Conservation (phyloP, 2,329 filamentous ascomycete genomes). For the Diaporthe citriasiana region DNA sequence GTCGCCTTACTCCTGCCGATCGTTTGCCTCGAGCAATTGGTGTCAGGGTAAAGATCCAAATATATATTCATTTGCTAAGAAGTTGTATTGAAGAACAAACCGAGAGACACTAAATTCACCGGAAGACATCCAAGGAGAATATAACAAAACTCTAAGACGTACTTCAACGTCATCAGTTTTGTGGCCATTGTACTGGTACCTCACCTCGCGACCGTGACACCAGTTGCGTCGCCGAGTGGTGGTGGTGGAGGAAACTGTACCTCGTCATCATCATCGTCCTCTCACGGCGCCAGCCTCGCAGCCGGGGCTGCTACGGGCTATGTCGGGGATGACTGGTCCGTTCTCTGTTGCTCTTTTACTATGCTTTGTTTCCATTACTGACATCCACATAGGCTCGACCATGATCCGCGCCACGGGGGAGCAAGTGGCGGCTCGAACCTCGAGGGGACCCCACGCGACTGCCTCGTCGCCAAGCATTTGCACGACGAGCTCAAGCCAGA, state of each 20-base stretch:
- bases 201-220: background rate
- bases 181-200: background rate
- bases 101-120: background rate
- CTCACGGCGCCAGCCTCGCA: background rate
- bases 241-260: background rate
- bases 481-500: slow-evolving; percentile 27
- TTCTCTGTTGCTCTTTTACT: no score
- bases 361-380: background rate
- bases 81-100: background rate
- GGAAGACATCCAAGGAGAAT: background rate
- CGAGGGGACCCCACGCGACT: slow-evolving; percentile 10
- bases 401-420: background rate
- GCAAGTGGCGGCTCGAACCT: background rate
- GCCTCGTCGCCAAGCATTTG: slow-evolving; percentile 16
- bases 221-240: background rate
- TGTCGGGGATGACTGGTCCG: slow-evolving; percentile 6
- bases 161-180: background rate
- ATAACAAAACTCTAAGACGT: background rate
- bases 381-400: background rate
- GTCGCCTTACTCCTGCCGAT: background rate
- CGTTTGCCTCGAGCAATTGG: background rate
- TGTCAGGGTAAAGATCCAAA: background rate
- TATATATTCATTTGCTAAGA: background rate
- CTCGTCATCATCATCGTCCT: background rate
- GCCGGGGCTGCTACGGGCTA: background rate